Conservation (phyloP, 1,284 basidiomycete genomes). For the Leccinum pseudoinsigne region DNA sequence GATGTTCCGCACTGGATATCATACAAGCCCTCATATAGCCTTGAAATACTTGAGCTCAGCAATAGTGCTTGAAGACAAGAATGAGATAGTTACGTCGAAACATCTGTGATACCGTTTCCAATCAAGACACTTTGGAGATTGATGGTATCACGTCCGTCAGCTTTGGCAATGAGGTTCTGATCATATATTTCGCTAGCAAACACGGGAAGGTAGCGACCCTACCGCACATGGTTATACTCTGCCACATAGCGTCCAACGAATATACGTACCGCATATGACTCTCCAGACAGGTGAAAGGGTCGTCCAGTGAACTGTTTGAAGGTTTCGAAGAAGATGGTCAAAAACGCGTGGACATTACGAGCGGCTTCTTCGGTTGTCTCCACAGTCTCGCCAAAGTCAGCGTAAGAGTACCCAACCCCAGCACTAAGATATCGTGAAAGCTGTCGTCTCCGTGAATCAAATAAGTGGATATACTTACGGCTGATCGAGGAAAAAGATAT, state of each 20-base stretch:
- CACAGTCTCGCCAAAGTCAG: slow-evolving; percentile 52
- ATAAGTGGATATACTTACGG: slow-evolving; percentile 52
- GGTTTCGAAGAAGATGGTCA: slow-evolving; percentile 74
- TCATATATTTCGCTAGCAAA: slow-evolving; percentile 82
- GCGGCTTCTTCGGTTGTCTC: slow-evolving; percentile 73
- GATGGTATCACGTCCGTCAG: slow-evolving; percentile 58
- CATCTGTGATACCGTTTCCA: slow-evolving; percentile 64
- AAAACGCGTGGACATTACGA: slow-evolving; percentile 68
- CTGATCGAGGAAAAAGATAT: slow-evolving; percentile 74
- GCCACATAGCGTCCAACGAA: not conserved
- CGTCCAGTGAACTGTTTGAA: slow-evolving; percentile 68
- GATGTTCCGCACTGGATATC: slow-evolving; percentile 63
- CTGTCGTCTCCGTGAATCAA: slow-evolving; percentile 3
- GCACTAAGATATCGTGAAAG: slow-evolving; percentile 31
- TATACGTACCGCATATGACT: slow-evolving; percentile 59
- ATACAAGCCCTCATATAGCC: slow-evolving; percentile 60
- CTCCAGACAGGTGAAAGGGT: slow-evolving; percentile 67
- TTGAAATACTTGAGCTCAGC: slow-evolving; percentile 23
- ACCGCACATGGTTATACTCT: not conserved
- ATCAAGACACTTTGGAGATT: slow-evolving; percentile 69
- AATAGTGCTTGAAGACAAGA: not conserved
- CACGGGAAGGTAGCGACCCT: slow-evolving; percentile 80
- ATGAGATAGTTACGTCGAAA: slow-evolving; percentile 47
- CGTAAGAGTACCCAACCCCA: slow-evolving; percentile 49
- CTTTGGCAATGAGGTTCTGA: slow-evolving; percentile 58